Evolutionary conservation across 441 rosid species (phyloP).

Genomic region (Syzygium malaccense): DNA sequence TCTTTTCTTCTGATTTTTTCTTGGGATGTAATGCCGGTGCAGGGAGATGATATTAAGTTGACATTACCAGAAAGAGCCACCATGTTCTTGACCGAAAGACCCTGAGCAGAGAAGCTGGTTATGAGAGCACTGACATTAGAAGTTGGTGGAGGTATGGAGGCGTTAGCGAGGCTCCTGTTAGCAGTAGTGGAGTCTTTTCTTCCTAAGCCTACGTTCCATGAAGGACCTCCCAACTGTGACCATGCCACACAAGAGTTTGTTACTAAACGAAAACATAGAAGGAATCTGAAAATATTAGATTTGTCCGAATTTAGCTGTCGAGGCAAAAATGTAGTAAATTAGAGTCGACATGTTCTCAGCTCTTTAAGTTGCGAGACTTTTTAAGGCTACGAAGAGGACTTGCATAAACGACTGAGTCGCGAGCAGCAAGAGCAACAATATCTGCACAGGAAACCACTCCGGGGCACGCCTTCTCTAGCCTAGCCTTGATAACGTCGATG

Average conservation of each 20-base stretch:
- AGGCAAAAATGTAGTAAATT: not conserved
- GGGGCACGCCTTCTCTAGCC: constrained; percentile 35
- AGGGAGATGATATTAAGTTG: not conserved
- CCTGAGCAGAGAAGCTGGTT: constrained; percentile 17
- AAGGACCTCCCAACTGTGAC: constrained; percentile 28
- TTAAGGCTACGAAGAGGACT: not conserved
- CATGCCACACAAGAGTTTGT: not conserved
- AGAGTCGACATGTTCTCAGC: not conserved
- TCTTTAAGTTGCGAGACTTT: not conserved
- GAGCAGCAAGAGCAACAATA: constrained; percentile 31
- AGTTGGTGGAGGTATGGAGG: constrained; percentile 14
- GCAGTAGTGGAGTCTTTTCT: constrained; percentile 23
- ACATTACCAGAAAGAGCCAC: constrained; percentile 24
- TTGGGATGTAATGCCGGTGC: not conserved
- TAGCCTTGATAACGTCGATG: constrained; percentile 26
- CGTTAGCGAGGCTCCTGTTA: constrained; percentile 12
- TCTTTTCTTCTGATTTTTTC: not conserved
- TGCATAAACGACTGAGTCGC: constrained; percentile 25
- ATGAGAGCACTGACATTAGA: constrained; percentile 21
- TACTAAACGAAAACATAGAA: not conserved
- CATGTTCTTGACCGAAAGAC: constrained; percentile 15
- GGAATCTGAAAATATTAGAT: not conserved
- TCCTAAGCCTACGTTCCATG: constrained; percentile 22
- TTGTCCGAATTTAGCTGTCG: not conserved
- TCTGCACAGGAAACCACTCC: constrained; percentile 48